These are phyloP conservation scores for Penicillium sp. DNA, from an alignment of 2,329 filamentous ascomycete genomes.

Conservation along the genomic window DNA sequence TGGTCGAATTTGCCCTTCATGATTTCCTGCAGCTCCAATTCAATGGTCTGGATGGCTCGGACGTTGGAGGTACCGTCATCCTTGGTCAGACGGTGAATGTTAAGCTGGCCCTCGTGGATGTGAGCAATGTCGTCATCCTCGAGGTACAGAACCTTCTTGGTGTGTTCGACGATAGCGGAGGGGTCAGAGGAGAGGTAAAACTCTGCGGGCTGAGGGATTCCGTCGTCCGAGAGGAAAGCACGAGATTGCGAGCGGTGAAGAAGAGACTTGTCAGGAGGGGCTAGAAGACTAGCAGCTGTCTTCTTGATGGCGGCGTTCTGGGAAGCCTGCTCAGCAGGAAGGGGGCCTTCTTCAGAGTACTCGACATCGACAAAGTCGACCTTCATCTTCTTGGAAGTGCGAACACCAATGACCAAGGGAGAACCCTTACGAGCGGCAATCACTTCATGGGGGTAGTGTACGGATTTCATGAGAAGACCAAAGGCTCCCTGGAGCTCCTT, in stretches of 20 bases:
- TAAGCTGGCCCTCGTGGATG: conserved; percentile 97
- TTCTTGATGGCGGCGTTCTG: conserved; percentile 98
- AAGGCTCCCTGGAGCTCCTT: conserved; percentile 98
- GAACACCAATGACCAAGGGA: conserved; percentile 92
- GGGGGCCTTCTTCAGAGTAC: conserved; percentile 81
- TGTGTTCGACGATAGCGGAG: conserved; percentile 98
- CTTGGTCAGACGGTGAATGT: conserved; percentile 98
- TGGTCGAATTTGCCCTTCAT: conserved; percentile 99
- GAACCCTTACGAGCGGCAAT: conserved; percentile 98
- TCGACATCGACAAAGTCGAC: conserved; percentile 99
- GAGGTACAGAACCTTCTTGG: conserved; percentile 99
- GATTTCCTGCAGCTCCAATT: conserved; percentile 98
- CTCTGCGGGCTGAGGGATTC: conserved; percentile 94
- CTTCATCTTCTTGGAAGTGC: conserved; percentile 99
- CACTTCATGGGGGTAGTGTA: conserved; percentile 96
- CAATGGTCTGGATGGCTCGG: conserved; percentile 95
- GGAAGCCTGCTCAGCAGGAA: conserved; percentile 88
- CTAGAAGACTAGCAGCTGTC: conserved; percentile 68
- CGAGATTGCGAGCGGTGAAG: conserved; percentile 97
- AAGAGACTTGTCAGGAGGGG: conserved; percentile 93
- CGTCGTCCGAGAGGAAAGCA: conserved; percentile 97
- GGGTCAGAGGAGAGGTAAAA: conserved; percentile 99
- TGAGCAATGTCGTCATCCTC: conserved; percentile 99
- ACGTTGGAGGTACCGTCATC: conserved; percentile 95
- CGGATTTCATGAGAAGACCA: conserved; percentile 94